Evolutionary conservation across 1,284 basidiomycete genomes (phyloP).

Genomic region (Sutorius eximius): DNA sequence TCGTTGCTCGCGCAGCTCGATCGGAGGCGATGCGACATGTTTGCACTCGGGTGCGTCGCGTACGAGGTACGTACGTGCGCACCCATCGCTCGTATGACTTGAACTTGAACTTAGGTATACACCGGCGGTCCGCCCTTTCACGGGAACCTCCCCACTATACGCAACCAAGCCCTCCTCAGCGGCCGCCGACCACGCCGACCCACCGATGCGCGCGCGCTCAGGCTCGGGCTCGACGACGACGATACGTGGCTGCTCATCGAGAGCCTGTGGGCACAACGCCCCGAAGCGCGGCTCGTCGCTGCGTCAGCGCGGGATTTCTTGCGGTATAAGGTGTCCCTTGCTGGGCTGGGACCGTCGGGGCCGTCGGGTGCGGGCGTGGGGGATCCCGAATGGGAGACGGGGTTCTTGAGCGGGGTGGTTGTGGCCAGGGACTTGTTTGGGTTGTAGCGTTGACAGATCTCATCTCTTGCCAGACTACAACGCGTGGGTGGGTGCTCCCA

Average conservation of each 20-base stretch:
- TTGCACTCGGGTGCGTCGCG: slow-evolving; percentile 31
- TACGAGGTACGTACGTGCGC: slow-evolving; percentile 23
- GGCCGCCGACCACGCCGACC: slow-evolving; percentile 24
- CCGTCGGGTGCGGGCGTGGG: background rate
- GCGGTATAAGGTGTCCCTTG: slow-evolving; percentile 14
- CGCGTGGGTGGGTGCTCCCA: too few species aligned
- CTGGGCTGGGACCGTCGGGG: too few species aligned
- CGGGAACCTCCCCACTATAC: slow-evolving; percentile 12
- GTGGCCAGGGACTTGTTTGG: slow-evolving; percentile 13
- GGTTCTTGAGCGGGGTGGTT: slow-evolving; percentile 19
- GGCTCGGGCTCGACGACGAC: slow-evolving; percentile 28
- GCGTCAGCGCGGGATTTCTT: slow-evolving; percentile 22
- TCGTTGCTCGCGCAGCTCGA: slow-evolving; percentile 16
- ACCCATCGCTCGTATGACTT: too few species aligned
- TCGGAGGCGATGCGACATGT: slow-evolving; percentile 32
- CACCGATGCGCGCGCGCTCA: background rate
- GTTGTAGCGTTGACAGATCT: slow-evolving; percentile 5
- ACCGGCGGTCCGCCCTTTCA: slow-evolving; percentile 22
- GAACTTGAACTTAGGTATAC: slow-evolving; percentile 12
- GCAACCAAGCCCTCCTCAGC: slow-evolving; percentile 14
- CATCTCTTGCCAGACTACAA: too few species aligned
- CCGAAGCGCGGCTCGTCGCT: slow-evolving; percentile 28
- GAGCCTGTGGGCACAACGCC: slow-evolving; percentile 26
- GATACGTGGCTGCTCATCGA: slow-evolving; percentile 30
- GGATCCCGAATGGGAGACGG: slow-evolving; percentile 27